Percentiles rank a stretch among this genome's conserved stretches.
phyloP scores from a whole-genome alignment of 2,329 filamentous ascomycete genomes.

The Calonectria honghensis region DNA sequence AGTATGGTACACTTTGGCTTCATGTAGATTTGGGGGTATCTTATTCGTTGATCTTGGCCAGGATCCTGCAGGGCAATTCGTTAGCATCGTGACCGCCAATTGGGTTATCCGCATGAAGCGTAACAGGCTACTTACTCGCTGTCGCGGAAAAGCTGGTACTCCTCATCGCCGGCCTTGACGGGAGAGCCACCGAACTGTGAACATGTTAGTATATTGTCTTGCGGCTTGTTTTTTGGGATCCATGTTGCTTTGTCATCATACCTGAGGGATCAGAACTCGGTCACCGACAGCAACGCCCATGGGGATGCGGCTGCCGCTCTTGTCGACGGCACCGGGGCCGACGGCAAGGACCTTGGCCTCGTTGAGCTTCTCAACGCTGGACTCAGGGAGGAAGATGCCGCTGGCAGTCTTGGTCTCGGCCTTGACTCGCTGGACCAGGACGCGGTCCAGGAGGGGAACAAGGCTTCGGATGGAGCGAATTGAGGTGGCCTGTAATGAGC shows the following conservation, averaged over 20 bases:
- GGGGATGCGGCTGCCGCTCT: slow-evolving; percentile 89
- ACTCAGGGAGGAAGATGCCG: slow-evolving; percentile 98
- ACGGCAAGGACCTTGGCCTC: slow-evolving; percentile 97
- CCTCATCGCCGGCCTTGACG: slow-evolving; percentile 97
- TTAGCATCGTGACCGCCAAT: slow-evolving; percentile 40
- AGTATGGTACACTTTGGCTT: slow-evolving; percentile 60
- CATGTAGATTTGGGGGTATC: slow-evolving; percentile 51
- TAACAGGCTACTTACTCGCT: slow-evolving; percentile 85
- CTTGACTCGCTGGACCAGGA: slow-evolving; percentile 98
- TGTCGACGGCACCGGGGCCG: slow-evolving; percentile 90
- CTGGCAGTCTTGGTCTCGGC: slow-evolving; percentile 96
- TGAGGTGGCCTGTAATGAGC: slow-evolving; percentile 74
- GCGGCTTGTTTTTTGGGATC: not conserved
- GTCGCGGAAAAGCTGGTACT: slow-evolving; percentile 97
- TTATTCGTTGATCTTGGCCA: slow-evolving; percentile 99
- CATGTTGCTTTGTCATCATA: slow-evolving; percentile 61
- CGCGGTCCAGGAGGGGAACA: slow-evolving; percentile 96
- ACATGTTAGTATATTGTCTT: slow-evolving; percentile 53
- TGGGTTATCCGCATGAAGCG: not conserved
- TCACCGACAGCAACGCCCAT: slow-evolving; percentile 91
- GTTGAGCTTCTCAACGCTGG: slow-evolving; percentile 97
- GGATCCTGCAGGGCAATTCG: slow-evolving; percentile 76
- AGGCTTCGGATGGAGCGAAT: slow-evolving; percentile 97
- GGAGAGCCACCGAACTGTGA: slow-evolving; percentile 91
- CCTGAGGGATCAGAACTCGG: slow-evolving; percentile 96